Evolutionary conservation across 2,329 filamentous ascomycete species (phyloP).

Genomic region (Lanzia echinophila): DNA sequence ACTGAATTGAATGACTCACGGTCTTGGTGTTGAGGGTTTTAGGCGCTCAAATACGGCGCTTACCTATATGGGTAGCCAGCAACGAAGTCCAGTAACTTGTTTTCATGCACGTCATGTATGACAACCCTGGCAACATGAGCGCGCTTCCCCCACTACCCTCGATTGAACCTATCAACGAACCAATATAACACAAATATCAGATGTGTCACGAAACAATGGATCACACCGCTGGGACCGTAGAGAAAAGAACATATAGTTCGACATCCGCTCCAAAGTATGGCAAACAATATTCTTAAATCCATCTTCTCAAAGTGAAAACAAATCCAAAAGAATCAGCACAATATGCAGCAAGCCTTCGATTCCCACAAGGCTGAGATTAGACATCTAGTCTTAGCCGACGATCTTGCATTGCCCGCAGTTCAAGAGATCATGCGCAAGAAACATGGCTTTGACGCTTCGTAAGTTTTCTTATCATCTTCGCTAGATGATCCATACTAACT

Average conservation of each 20-base stretch:
- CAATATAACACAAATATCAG: slow-evolving; percentile 3
- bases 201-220: background rate
- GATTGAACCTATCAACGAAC: slow-evolving; percentile 7
- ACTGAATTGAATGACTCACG: background rate
- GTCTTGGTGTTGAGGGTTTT: background rate
- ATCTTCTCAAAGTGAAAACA: background rate
- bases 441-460: slow-evolving; percentile 2
- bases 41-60: slow-evolving; percentile 3
- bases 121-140: slow-evolving; percentile 3
- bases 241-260: slow-evolving; percentile 4
- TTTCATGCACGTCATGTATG: slow-evolving; percentile 11
- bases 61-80: background rate
- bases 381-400: slow-evolving; percentile 2
- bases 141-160: slow-evolving; percentile 5
- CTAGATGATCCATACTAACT: background rate
- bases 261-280: background rate
- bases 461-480: background rate
- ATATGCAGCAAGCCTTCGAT: slow-evolving; percentile 8
- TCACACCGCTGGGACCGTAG: background rate
- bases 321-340: background rate
- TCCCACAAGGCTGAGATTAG: slow-evolving; percentile 5
- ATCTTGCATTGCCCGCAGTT: slow-evolving; percentile 3
- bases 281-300: background rate
- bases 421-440: slow-evolving; percentile 10
- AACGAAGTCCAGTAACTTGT: background rate